Base-by-base conservation (phyloP, 2,329 filamentous ascomycete species). In the Talaromyces amestolkiae region DNA sequence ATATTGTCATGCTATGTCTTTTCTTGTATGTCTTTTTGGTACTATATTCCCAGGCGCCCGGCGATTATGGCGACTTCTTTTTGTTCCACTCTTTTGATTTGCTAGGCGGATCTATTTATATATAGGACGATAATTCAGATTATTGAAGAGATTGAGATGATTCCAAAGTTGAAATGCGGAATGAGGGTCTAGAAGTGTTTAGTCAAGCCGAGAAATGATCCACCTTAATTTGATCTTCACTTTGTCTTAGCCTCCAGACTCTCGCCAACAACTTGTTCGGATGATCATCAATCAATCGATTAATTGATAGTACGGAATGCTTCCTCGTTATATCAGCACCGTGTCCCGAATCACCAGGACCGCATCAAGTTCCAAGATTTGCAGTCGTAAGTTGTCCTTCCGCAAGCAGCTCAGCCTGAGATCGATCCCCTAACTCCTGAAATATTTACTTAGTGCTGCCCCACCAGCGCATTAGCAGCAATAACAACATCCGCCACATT, bases 401-500 rank as follows among this genome's bases (percentile, higher is more conserved):
- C n/a, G 33, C 33, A 56, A 56, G 31, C 39, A 58, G 41, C 51
- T 58, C 27, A 58, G 15, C 49, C 49, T 53, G 37, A 19, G 27
- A 47, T 58, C 51, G 19, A 47, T 45, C 39, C 43, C n/a, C 59
- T 58, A 39, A 58, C 41, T 65, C 54, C 41, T 65, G 53, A 59
- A 37, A 41, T n/a, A 45, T 33, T 59, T 58, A 35, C 53, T 39
- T 59, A 59, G 56, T 19, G 10, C 41, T 47, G 65, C 62, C 53
- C 63, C 61, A 65, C 58, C 63, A 60, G n/a, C 41, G n/a, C 54
- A 5, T 8, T 31, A 59, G 13, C 22, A 43, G 9, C 15, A 59
- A 17, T 13, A 59, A 17, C 56, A 59, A 54, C 59, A 41, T 33
- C 58, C 69, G 51, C 49, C 68, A 59, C 56, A 45, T 45, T 45